Percentiles rank a stretch among this genome's conserved stretches.
phyloP scores from a whole-genome alignment of 768 basidiomycete species.

The Cytidiella melzeri region DNA sequence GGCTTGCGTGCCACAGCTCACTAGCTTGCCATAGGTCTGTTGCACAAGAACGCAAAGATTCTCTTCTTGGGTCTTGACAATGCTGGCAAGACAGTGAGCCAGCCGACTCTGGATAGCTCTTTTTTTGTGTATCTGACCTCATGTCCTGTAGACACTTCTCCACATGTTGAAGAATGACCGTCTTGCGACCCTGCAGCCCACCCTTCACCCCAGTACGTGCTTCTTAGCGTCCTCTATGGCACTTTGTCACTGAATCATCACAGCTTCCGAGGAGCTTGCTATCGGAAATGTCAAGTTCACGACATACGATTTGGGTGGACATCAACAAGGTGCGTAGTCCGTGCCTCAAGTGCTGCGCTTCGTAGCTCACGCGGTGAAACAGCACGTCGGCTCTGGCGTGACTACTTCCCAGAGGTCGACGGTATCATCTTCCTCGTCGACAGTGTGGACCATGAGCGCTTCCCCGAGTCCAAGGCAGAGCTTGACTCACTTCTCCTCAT shows the following conservation, averaged over 20 bases:
- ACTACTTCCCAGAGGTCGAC: conserved; percentile 99
- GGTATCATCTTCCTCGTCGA: conserved; percentile 99
- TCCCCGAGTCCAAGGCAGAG: conserved; percentile 94
- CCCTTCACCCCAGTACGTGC: conserved; percentile 88
- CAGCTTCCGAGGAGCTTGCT: conserved; percentile 97
- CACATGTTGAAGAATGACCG: conserved; percentile 99
- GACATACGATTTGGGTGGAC: conserved; percentile 96
- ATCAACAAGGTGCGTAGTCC: conserved; percentile 75
- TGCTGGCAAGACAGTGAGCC: conserved; percentile 93
- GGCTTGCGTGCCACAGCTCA: background rate
- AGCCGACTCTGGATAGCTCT: background rate
- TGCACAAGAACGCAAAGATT: conserved; percentile 99
- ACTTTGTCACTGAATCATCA: conserved; percentile 7
- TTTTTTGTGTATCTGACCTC: background rate
- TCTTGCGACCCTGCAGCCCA: conserved; percentile 94
- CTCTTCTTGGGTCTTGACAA: conserved; percentile 98
- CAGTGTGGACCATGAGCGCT: conserved; percentile 94
- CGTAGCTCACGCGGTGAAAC: background rate
- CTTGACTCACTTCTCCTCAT: conserved; percentile 94
- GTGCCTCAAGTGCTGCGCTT: background rate
- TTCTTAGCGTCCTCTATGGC: background rate
- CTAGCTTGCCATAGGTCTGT: conserved; percentile 47
- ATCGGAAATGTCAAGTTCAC: conserved; percentile 99
- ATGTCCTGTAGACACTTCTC: conserved; percentile 65
- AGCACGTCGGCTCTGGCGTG: conserved; percentile 98